Evolutionary conservation across 352 stramenopile genomes (phyloP), one percentile per base, ranked within the genome.

Genomic region (Phytophthora idaei): DNA sequence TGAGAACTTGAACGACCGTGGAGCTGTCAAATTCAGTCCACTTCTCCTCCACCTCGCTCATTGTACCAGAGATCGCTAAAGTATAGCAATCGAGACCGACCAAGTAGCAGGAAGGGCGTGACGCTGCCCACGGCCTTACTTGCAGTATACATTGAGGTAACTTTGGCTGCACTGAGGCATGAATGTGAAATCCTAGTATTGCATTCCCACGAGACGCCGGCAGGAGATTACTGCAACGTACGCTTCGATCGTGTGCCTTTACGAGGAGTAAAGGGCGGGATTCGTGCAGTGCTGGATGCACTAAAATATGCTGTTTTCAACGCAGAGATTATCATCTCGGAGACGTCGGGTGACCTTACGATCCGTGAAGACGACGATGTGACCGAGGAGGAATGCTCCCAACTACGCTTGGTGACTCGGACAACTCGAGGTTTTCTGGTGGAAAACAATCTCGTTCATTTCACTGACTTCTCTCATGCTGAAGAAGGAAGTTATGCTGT

Each of bases 321-420:
- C 47, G 54, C 82, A 7, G 81, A 90, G 66, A 86, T 90, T 67
- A 86, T 75, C 49, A 80, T 87, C 54, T 83, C 81, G 8, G 81
- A 90, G 57, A 73, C 53, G 3, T 73, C 70, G 0, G 78, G 76
- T 5, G 68, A 83, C 34, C 71, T 87, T 17, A 87, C 76, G 34
- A 81, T 84, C 32, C 76, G 78, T 7, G 78, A 87, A 61, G 78
- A 87, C 37, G 76, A 87, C 58, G 74, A 85, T 58, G 58, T 74
- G 42, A 72, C 59, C 11, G 76, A 82, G 15, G 60, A 73, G 10
- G 71, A 74, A 15, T 69, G 74, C 8, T 72, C 71, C 11, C 76
- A 87, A 41, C 34, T 76, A 25, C 69, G 78, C 2, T 60, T 87
- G 1, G 69, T 85, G 9, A 76, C 75, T 7, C 63, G 64, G 17